Percentiles rank a stretch among this genome's conserved stretches.
Evolutionary conservation across 2,329 filamentous ascomycete genomes (phyloP).

Genomic region (Fusarium udum): DNA sequence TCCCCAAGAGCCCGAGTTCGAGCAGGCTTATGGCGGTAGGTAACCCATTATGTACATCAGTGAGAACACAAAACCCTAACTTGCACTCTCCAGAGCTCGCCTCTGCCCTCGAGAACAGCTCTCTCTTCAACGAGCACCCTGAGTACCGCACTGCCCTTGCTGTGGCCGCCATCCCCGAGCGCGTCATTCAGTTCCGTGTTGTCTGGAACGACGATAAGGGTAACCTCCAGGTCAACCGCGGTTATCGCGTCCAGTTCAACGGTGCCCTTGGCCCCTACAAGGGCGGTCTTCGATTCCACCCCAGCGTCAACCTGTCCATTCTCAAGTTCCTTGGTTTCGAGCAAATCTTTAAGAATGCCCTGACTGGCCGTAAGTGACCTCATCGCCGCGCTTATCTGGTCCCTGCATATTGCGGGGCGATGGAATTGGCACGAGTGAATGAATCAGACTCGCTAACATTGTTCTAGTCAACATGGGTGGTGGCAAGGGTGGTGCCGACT

Average conservation of each 20-base stretch:
- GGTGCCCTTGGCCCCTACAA: slow-evolving; percentile 97
- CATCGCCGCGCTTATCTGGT: not conserved
- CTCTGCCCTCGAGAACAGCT: slow-evolving; percentile 92
- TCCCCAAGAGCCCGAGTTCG: slow-evolving; percentile 91
- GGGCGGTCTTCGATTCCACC: slow-evolving; percentile 95
- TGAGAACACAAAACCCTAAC: slow-evolving; percentile 9
- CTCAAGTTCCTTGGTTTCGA: slow-evolving; percentile 99
- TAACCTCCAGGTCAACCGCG: slow-evolving; percentile 89
- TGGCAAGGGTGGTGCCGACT: slow-evolving; percentile 97
- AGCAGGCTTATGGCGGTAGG: slow-evolving; percentile 96
- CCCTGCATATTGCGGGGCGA: slow-evolving; percentile 29
- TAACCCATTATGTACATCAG: slow-evolving; percentile 17
- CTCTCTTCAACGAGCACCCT: slow-evolving; percentile 91
- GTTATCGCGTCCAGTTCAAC: slow-evolving; percentile 98
- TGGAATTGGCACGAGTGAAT: not conserved
- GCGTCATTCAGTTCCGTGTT: slow-evolving; percentile 96
- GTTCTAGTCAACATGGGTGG: slow-evolving; percentile 77
- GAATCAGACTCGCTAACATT: slow-evolving; percentile 27
- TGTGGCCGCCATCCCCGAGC: slow-evolving; percentile 91
- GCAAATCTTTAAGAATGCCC: slow-evolving; percentile 99
- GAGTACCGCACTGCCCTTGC: slow-evolving; percentile 92
- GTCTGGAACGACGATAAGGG: slow-evolving; percentile 96
- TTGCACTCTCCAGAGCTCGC: slow-evolving; percentile 75
- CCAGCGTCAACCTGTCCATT: slow-evolving; percentile 80
- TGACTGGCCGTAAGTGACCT: slow-evolving; percentile 81